A percentile compares a stretch with the other conserved stretches of the same genome.
phyloP scores from a whole-genome alignment of 1,139 yeast species.

The Protomyces gravidus region DNA sequence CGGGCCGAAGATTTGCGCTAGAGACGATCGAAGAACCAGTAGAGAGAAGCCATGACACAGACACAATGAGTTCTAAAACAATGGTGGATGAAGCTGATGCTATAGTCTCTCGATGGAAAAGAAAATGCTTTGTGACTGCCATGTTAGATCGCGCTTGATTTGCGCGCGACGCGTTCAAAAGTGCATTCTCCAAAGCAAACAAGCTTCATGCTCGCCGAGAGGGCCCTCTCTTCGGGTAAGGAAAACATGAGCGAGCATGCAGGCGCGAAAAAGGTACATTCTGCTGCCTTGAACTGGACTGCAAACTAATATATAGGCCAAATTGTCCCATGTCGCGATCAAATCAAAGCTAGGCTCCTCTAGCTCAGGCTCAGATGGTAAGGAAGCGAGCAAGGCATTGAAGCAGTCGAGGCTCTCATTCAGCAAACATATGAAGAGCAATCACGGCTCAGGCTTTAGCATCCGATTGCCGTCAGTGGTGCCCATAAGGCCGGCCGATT shows the following conservation, averaged over 20 bases:
- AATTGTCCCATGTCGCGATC: no score
- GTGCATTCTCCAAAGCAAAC: not conserved
- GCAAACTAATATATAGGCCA: no score
- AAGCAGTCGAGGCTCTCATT: not conserved
- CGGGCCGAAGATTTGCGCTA: not conserved
- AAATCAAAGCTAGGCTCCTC: no score
- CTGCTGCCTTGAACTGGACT: no score
- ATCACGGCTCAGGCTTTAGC: not conserved
- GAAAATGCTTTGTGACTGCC: not conserved
- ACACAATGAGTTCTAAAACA: no score
- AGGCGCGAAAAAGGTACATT: not conserved
- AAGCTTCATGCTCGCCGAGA: not conserved
- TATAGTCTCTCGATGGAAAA: no score
- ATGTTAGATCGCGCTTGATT: not conserved
- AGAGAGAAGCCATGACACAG: no score
- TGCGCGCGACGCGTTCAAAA: not conserved
- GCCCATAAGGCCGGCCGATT: not conserved
- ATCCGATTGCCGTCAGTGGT: not conserved
- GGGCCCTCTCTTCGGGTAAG: not conserved
- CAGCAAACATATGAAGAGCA: not conserved
- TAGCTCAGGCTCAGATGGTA: no score
- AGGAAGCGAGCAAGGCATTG: not conserved
- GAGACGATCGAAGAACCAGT: no score
- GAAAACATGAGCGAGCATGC: not conserved
- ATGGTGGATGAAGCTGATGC: no score